A percentile compares a stretch with the other conserved stretches of the same genome.
phyloP scores from a whole-genome alignment of 768 basidiomycete genomes.

The Fomitopsis serialis region DNA sequence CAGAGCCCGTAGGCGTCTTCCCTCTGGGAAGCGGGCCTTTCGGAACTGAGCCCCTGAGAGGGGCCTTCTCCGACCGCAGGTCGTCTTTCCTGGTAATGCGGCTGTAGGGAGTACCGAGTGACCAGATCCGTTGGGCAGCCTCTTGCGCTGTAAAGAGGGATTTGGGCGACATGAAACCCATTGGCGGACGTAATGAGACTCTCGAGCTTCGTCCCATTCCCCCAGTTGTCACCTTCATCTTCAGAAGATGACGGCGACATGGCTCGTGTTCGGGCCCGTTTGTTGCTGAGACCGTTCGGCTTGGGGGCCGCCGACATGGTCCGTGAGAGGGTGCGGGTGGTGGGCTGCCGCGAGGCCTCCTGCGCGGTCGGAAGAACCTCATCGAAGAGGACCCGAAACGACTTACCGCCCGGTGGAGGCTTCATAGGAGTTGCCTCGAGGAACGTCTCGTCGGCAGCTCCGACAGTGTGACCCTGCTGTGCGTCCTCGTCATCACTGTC shows the following conservation, averaged over 20 bases:
- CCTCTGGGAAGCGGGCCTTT: neutral
- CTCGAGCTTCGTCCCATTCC: constrained; percentile 13
- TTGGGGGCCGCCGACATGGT: constrained; percentile 1
- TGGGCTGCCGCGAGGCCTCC: constrained; percentile 2
- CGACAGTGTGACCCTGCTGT: constrained; percentile 9
- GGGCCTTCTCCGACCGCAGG: constrained; percentile 13
- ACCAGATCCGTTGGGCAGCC: constrained; percentile 6
- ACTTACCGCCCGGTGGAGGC: constrained; percentile 45
- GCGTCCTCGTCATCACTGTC: constrained; percentile 26
- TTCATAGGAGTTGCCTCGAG: constrained; percentile 73
- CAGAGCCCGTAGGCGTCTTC: neutral
- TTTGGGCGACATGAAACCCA: constrained; percentile 1
- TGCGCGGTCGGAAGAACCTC: constrained; percentile 21
- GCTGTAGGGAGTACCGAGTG: constrained; percentile 12
- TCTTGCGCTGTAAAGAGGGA: neutral
- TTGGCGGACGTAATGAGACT: constrained; percentile 10
- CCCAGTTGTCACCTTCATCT: constrained; percentile 19
- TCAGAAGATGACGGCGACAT: constrained; percentile 13
- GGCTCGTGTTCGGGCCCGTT: constrained; percentile 12
- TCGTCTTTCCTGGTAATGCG: constrained; percentile 19
- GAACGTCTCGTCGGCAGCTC: constrained; percentile 36
- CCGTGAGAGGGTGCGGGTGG: constrained; percentile 5
- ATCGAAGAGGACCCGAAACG: constrained; percentile 67
- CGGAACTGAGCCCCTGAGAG: constrained; percentile 1
- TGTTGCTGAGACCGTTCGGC: neutral